Base-by-base conservation (phyloP, 1,284 basidiomycete genomes). In the Fistulina hepatica region DNA sequence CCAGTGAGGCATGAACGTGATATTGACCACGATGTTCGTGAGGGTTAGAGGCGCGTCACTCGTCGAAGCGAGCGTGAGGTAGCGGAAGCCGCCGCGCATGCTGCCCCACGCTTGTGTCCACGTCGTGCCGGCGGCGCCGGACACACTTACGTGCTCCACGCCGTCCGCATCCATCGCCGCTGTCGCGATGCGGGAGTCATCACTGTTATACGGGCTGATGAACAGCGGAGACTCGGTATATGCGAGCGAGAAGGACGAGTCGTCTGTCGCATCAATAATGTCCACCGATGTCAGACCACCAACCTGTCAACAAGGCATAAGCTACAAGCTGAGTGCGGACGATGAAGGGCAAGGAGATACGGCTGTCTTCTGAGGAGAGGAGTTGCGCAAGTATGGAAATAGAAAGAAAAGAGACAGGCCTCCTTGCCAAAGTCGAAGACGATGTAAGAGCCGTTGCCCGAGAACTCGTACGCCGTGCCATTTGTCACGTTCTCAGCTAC, bases 71-170 rank as follows among this genome's bases (percentile, higher is more conserved):
- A 71, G 59, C 2, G 69, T 71, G 33, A 71, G 49, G 50, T 58
- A 73, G 15, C 65, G 62, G 45, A 69, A 73, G 1, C 69, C 70
- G 21, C 69, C 70, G 6, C 69, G 57, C 22, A 71, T 58, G 26
- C 56, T 54, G 0, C 52, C 54, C 1, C 60, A 46, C 0, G 66
- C 64, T 43, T 69, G 67, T 5, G 59, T 67, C 55, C 66, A 65
- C 12, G 51, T 52, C 0, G 42, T 33, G 0, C 63, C 64, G 3
- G 42, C 35, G 3, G 48, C 25, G 12, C 69, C 52, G 2, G 67
- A 55, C 4, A 33, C 40, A 6, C 52, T 48, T 24, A 59, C 43
- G 2, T 45, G 37, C 35, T 57, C 54, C 24, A 55, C 51, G 10
- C 56, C 57, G 37, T 61, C 58, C 11, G 45, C 15, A 41, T 55